These are phyloP conservation scores for Ogataea wickerhamii DNA, from an alignment of 805 yeast genomes.

Conservation along the genomic window DNA sequence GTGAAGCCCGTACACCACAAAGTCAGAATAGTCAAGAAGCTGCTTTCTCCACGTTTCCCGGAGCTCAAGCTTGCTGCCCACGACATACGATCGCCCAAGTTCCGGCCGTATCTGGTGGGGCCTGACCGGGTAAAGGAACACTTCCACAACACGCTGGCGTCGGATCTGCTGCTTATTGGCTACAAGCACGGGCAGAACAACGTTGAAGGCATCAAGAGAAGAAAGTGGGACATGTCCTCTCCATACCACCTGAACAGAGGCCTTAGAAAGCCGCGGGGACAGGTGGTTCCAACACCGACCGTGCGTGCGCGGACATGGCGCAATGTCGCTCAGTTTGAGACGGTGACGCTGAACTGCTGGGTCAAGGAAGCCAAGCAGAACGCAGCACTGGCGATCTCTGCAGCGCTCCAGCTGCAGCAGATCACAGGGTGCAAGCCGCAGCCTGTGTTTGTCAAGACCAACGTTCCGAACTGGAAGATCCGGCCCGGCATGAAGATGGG, in stretches of 20 bases:
- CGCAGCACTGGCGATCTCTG: conserved; percentile 69
- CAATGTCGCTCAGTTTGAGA: conserved; percentile 68
- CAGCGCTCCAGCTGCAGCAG: conserved; percentile 80
- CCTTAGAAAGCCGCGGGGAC: conserved; percentile 70
- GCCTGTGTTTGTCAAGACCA: conserved; percentile 68
- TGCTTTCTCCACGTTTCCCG: conserved; percentile 71
- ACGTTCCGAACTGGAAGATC: conserved; percentile 81
- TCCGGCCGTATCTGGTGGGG: conserved; percentile 66
- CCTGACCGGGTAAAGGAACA: conserved; percentile 80
- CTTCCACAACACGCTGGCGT: conserved; percentile 65
- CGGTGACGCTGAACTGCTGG: conserved; percentile 72
- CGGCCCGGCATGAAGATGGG: conserved; percentile 91
- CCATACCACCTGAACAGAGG: conserved; percentile 89
- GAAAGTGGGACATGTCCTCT: conserved; percentile 83
- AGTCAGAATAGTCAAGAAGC: conserved; percentile 69
- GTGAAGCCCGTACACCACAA: conserved; percentile 92
- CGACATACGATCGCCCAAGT: conserved; percentile 78
- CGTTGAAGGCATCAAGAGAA: conserved; percentile 61
- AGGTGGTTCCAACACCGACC: conserved; percentile 69
- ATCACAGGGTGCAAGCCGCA: conserved; percentile 88
- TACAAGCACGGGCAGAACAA: conserved; percentile 62
- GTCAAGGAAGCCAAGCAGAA: conserved; percentile 69
- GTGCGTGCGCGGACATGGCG: conserved; percentile 60
- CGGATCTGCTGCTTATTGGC: conserved; percentile 74
- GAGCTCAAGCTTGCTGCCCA: conserved; percentile 62